phyloP scores from a whole-genome alignment of 2,329 filamentous ascomycete species.

The Fusarium fracticaudum region DNA sequence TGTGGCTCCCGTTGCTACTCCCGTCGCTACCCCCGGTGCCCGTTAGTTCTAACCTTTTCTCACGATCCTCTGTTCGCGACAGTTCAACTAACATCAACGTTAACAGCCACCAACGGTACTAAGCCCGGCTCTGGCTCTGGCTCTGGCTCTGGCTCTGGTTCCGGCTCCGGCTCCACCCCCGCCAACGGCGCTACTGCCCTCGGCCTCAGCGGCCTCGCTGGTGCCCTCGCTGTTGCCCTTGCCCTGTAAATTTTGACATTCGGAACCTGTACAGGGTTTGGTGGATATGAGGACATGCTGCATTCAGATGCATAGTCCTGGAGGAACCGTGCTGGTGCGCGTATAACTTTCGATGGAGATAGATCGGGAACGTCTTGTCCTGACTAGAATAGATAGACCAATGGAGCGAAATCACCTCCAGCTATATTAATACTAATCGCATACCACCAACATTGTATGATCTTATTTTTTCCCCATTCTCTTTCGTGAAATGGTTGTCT shows the following conservation, averaged over 20 bases:
- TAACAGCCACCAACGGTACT: constrained; percentile 29
- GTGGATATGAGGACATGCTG: constrained; percentile 17
- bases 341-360: constrained; percentile 37
- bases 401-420: constrained; percentile 35
- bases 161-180: neutral
- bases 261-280: neutral
- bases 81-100: constrained; percentile 11
- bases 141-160: neutral
- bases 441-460: constrained; percentile 26
- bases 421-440: constrained; percentile 43
- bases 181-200: constrained; percentile 33
- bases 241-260: constrained; percentile 35
- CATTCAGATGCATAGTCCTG: constrained; percentile 9
- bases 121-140: constrained; percentile 15
- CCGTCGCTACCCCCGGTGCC: constrained; percentile 28
- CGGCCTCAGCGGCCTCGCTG: constrained; percentile 37
- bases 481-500: too few species aligned
- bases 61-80: constrained; percentile 10
- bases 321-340: constrained; percentile 37
- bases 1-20: constrained; percentile 30
- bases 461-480: too few species aligned
- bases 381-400: constrained; percentile 33
- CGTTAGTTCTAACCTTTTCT: constrained; percentile 23
- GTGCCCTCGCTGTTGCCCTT: constrained; percentile 36
- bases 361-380: constrained; percentile 29